Conservation (phyloP, 306 rosid genomes). For the Arachis hypogaea region DNA sequence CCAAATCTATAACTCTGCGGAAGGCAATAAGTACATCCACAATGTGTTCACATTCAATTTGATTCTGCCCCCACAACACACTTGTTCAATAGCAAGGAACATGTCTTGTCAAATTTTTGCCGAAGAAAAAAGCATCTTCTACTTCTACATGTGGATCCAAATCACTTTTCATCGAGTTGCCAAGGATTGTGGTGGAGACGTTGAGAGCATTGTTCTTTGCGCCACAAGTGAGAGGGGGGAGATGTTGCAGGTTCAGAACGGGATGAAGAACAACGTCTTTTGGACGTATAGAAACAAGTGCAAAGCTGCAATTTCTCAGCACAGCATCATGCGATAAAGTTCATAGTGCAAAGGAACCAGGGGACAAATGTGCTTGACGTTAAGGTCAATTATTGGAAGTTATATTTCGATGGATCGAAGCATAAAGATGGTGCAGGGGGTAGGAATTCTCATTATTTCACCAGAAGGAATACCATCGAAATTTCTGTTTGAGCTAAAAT, state of each 20-base stretch:
- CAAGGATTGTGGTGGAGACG: conserved; percentile 44
- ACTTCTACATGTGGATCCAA: neutral
- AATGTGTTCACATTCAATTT: conserved; percentile 45
- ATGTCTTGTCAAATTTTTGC: conserved; percentile 39
- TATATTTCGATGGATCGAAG: too few relatives aligned
- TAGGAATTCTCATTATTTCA: too few relatives aligned
- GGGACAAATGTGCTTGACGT: neutral
- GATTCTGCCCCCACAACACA: conserved; percentile 45
- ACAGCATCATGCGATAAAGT: conserved; percentile 29
- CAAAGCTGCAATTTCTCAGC: conserved; percentile 45
- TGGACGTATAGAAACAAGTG: conserved; percentile 47
- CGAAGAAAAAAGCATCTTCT: conserved; percentile 1
- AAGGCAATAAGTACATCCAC: conserved; percentile 5
- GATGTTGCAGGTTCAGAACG: conserved; percentile 44
- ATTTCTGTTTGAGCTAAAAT: too few relatives aligned
- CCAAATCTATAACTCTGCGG: conserved; percentile 1
- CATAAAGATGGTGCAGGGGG: too few relatives aligned
- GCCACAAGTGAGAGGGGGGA: conserved; percentile 30
- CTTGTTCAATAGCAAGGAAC: conserved; percentile 19
- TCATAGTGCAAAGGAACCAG: neutral
- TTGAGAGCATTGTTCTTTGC: conserved; percentile 34
- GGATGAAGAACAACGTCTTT: conserved; percentile 44
- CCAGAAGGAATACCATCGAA: too few relatives aligned
- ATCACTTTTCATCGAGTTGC: conserved; percentile 31
- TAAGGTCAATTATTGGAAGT: too few relatives aligned